These are phyloP conservation scores for Calonectria montana DNA, from an alignment of 2,329 filamentous ascomycete genomes.

Conservation along the genomic window DNA sequence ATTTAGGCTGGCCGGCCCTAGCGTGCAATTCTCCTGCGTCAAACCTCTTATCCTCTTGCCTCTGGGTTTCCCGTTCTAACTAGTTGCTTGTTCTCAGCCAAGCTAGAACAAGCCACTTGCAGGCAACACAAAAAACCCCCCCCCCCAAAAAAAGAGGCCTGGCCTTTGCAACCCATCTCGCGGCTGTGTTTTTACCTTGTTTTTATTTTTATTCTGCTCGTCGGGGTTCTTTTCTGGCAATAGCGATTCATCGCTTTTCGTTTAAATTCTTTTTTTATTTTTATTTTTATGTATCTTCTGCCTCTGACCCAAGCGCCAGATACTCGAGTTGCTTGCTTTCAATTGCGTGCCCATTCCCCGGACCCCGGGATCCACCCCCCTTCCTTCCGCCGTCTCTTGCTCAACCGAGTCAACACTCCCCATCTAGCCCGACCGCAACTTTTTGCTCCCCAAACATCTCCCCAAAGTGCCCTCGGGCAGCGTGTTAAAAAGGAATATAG, in stretches of 20 bases:
- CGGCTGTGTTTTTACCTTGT: too few relatives aligned
- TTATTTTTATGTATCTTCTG: not conserved
- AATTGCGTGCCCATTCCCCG: not conserved
- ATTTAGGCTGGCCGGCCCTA: not conserved
- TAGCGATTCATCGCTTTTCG: not conserved
- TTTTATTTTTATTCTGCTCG: too few relatives aligned
- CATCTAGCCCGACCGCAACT: not conserved
- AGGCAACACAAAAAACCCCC: too few relatives aligned
- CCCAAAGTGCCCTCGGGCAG: not conserved
- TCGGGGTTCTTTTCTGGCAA: not conserved
- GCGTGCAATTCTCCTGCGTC: not conserved
- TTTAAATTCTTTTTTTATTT: not conserved
- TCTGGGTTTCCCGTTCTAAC: not conserved
- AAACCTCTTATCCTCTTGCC: not conserved
- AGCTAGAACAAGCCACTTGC: not conserved
- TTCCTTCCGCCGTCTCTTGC: conserved; percentile 3
- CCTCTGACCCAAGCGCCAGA: not conserved
- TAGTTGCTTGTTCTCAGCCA: not conserved
- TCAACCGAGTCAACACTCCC: not conserved
- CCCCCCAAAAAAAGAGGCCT: too few relatives aligned
- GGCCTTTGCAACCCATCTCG: too few relatives aligned
- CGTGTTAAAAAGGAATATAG: too few relatives aligned
- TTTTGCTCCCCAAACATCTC: not conserved
- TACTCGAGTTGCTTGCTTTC: not conserved
- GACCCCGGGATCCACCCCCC: conserved; percentile 10